Conservation (phyloP, 306 rosid species). For the Dalbergia oliveri region DNA sequence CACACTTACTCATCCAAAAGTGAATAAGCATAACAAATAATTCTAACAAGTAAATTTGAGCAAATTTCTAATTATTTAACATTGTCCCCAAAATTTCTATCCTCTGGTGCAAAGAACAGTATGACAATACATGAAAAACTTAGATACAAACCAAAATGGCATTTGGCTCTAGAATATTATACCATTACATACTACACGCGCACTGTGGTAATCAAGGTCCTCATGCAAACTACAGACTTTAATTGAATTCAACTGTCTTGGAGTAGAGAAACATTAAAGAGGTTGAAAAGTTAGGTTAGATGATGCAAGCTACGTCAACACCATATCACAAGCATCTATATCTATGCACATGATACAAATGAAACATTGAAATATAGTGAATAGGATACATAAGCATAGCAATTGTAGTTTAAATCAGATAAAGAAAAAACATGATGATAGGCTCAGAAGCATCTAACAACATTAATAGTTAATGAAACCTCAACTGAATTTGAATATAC, state of each 20-base stretch:
- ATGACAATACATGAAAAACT: no score
- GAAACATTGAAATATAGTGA: neutral
- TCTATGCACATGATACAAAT: conserved; percentile 13
- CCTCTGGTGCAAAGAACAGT: no score
- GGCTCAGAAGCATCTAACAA: conserved; percentile 20
- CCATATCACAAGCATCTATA: conserved; percentile 13
- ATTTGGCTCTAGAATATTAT: neutral
- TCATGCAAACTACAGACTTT: conserved; percentile 24
- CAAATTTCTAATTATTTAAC: no score
- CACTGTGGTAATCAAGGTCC: neutral
- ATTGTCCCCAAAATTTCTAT: no score
- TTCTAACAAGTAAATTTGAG: no score
- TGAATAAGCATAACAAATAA: no score
- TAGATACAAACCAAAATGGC: neutral
- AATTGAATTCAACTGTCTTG: conserved; percentile 11
- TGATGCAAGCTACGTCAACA: conserved; percentile 4
- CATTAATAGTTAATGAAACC: conserved; percentile 22
- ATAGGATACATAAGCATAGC: conserved; percentile 15
- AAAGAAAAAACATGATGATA: neutral
- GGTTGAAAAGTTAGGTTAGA: neutral
- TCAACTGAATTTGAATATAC: neutral
- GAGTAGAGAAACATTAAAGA: neutral
- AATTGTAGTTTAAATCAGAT: neutral
- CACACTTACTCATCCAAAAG: no score
- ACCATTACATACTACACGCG: conserved; percentile 4